Evolutionary conservation across 108 stramenopile genomes (phyloP).

Genomic region (Skeletonema marinoi): DNA sequence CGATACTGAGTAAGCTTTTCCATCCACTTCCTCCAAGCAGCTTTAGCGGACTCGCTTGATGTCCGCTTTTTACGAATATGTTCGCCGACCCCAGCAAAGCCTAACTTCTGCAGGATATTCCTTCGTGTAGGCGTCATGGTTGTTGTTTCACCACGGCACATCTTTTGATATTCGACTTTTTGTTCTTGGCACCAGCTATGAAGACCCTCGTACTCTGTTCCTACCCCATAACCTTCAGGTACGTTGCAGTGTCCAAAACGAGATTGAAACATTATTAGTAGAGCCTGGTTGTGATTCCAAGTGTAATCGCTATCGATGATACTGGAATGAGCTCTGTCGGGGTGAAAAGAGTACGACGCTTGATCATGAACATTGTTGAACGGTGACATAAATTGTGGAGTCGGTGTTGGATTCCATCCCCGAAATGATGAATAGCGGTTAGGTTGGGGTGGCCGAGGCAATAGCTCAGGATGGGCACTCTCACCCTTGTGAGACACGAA

Average conservation of each 20-base stretch:
- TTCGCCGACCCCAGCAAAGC: conserved; percentile 2
- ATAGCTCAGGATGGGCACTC: conserved; percentile 15
- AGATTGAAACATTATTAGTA: conserved; percentile 25
- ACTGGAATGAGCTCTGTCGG: background rate
- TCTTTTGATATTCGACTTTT: conserved; percentile 18
- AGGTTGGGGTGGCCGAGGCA: background rate
- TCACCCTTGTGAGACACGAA: conserved; percentile 12
- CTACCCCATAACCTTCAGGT: conserved; percentile 37
- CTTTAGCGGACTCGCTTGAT: background rate
- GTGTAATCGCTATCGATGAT: background rate
- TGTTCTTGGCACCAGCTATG: conserved; percentile 36
- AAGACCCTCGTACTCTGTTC: conserved; percentile 37
- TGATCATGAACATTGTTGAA: background rate
- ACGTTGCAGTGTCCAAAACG: conserved; percentile 42
- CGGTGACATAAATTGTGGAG: background rate
- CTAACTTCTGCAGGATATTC: conserved; percentile 15
- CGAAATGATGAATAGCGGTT: background rate
- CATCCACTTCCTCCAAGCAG: conserved; percentile 19
- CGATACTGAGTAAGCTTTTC: conserved; percentile 10
- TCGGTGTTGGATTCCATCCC: background rate
- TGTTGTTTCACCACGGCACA: conserved; percentile 11
- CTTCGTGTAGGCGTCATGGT: conserved; percentile 33
- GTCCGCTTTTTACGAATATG: background rate
- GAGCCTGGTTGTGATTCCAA: conserved; percentile 27
- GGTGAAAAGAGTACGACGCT: background rate